Conservation (phyloP, 176 grass and related monocot species). For the Zoysia pacifica region DNA sequence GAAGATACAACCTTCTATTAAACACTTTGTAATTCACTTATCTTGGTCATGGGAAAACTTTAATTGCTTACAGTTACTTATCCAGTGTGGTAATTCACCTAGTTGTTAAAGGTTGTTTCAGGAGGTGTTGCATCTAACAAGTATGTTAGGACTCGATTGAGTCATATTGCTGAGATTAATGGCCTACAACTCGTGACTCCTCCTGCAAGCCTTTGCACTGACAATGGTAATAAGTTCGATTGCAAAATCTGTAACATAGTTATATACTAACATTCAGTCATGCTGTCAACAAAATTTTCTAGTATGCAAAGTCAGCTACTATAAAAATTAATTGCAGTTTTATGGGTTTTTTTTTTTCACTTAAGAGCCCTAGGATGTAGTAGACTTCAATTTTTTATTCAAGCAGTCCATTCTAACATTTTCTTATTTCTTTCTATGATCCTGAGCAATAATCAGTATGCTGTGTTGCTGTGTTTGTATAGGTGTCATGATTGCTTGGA, state of each 20-base stretch:
- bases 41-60: slow-evolving; percentile 33
- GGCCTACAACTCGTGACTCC: slow-evolving; percentile 69
- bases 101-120: slow-evolving; percentile 77
- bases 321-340: neutral
- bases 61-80: slow-evolving; percentile 1
- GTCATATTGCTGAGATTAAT: slow-evolving; percentile 62
- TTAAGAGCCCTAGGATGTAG: neutral
- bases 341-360: slow-evolving; percentile 14
- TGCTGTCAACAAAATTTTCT: neutral
- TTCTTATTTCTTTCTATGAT: neutral
- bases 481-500: slow-evolving; percentile 99
- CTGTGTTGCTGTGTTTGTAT: slow-evolving; percentile 30
- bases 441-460: neutral
- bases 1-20: slow-evolving; percentile 90
- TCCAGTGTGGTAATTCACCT: slow-evolving; percentile 19
- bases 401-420: neutral
- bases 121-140: slow-evolving; percentile 97
- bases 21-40: slow-evolving; percentile 75
- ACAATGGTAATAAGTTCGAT: slow-evolving; percentile 73
- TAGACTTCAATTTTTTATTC: neutral
- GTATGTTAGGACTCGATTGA: slow-evolving; percentile 71
- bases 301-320: slow-evolving; percentile 4
- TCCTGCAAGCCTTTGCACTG: slow-evolving; percentile 92
- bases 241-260: neutral
- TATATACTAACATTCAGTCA: slow-evolving; percentile 23